Evolutionary conservation across 345 rosid species (phyloP).

Genomic region (Moricandia arvensis): DNA sequence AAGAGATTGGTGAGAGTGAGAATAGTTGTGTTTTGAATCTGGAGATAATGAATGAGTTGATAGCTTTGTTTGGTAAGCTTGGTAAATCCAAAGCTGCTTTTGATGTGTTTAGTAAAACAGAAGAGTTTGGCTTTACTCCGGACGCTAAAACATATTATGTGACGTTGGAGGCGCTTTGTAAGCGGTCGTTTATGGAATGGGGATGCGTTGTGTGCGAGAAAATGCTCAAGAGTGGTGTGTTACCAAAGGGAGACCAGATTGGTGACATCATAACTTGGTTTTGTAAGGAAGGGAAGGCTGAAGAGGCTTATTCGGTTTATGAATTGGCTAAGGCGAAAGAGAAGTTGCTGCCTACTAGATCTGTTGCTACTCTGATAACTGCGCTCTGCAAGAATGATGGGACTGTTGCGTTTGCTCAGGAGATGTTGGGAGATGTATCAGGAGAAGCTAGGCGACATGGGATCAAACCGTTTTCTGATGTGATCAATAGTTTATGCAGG

Average conservation of each 20-base stretch:
- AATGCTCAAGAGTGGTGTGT: slow-evolving; percentile 53
- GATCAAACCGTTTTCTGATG: slow-evolving; percentile 70
- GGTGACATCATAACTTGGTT: slow-evolving; percentile 72
- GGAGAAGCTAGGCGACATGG: slow-evolving; percentile 53
- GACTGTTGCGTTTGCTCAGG: slow-evolving; percentile 57
- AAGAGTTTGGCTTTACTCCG: slow-evolving; percentile 56
- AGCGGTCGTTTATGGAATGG: slow-evolving; percentile 49
- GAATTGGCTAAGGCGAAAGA: slow-evolving; percentile 50
- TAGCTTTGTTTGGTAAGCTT: slow-evolving; percentile 58
- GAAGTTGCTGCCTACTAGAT: slow-evolving; percentile 41
- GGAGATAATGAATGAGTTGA: slow-evolving; percentile 56
- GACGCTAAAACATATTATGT: slow-evolving; percentile 56
- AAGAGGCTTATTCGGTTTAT: slow-evolving; percentile 56
- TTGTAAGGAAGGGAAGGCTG: slow-evolving; percentile 59
- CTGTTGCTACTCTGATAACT: slow-evolving; percentile 49
- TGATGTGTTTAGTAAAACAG: slow-evolving; percentile 62
- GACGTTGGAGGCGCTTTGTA: slow-evolving; percentile 64
- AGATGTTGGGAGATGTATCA: slow-evolving; percentile 48
- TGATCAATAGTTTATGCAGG: slow-evolving; percentile 66
- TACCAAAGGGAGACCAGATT: slow-evolving; percentile 48
- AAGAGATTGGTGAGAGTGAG: slow-evolving; percentile 52
- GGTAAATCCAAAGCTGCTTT: slow-evolving; percentile 70
- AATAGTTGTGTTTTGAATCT: slow-evolving; percentile 39
- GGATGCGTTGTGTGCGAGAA: slow-evolving; percentile 65
- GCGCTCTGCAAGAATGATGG: slow-evolving; percentile 59